Conservation (phyloP, 2,329 filamentous ascomycete species). For the Parafenestella ontariensis region DNA sequence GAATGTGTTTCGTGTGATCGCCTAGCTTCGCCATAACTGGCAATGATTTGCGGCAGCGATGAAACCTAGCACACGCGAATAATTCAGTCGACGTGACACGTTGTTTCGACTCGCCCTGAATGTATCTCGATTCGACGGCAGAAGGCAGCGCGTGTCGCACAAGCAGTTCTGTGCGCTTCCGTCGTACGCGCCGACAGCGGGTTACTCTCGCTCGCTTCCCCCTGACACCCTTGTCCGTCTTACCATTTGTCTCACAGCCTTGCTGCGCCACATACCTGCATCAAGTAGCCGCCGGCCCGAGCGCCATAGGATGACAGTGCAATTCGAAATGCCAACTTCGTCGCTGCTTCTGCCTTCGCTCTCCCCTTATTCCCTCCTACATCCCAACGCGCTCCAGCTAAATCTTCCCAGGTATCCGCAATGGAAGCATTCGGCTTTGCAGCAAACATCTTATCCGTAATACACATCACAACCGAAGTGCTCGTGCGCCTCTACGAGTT, state of each 20-base stretch:
- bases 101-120: too few relatives aligned
- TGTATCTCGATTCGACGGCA: too few relatives aligned
- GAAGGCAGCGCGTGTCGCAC: neutral
- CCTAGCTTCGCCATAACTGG: too few relatives aligned
- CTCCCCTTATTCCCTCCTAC: neutral
- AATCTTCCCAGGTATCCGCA: neutral
- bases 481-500: too few relatives aligned
- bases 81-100: too few relatives aligned
- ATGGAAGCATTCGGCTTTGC: constrained; percentile 15
- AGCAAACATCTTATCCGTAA: constrained; percentile 28
- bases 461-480: too few relatives aligned
- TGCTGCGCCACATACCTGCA: constrained; percentile 12
- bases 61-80: too few relatives aligned
- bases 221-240: constrained; percentile 1
- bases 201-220: neutral
- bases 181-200: constrained; percentile 1
- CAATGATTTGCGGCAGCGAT: too few relatives aligned
- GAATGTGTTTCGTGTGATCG: too few relatives aligned
- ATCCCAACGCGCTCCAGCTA: neutral
- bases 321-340: neutral
- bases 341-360: neutral
- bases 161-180: neutral
- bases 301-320: neutral
- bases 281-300: neutral
- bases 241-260: constrained; percentile 9